Evolutionary conservation across 306 rosid genomes (phyloP).

Genomic region (Rosa persica): DNA sequence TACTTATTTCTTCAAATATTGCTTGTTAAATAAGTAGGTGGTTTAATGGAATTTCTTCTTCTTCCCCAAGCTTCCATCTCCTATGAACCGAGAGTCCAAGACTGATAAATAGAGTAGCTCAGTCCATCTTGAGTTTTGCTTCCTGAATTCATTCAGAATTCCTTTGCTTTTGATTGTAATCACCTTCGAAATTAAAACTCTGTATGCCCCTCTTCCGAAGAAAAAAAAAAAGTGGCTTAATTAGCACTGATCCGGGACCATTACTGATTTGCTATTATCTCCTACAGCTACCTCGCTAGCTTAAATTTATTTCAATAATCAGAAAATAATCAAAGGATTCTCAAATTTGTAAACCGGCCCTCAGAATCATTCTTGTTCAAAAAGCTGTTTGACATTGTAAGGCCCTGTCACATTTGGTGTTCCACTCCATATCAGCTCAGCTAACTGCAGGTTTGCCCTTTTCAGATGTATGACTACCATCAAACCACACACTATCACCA

Average conservation of each 20-base stretch:
- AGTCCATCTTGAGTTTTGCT: too few species aligned
- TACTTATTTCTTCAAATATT: too few species aligned
- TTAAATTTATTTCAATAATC: not conserved
- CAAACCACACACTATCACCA: conserved; percentile 33
- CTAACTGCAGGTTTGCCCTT: conserved; percentile 21
- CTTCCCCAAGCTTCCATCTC: too few species aligned
- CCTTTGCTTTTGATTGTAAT: too few species aligned
- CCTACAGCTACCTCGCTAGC: not conserved
- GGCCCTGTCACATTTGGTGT: conserved; percentile 19
- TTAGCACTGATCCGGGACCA: not conserved
- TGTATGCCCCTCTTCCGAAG: too few species aligned
- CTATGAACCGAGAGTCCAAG: too few species aligned
- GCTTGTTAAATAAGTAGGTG: too few species aligned
- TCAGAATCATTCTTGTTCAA: not conserved
- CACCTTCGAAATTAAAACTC: too few species aligned
- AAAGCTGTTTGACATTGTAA: conserved; percentile 32
- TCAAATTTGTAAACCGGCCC: not conserved
- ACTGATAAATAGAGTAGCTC: too few species aligned
- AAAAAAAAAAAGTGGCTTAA: not conserved
- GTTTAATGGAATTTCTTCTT: too few species aligned
- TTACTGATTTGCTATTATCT: not conserved
- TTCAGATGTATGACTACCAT: conserved; percentile 30
- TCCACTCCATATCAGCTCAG: conserved; percentile 32
- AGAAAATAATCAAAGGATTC: not conserved
- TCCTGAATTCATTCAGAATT: too few species aligned